Base-by-base conservation (phyloP, 1,284 basidiomycete genomes). In the Gymnopus androsaceus region DNA sequence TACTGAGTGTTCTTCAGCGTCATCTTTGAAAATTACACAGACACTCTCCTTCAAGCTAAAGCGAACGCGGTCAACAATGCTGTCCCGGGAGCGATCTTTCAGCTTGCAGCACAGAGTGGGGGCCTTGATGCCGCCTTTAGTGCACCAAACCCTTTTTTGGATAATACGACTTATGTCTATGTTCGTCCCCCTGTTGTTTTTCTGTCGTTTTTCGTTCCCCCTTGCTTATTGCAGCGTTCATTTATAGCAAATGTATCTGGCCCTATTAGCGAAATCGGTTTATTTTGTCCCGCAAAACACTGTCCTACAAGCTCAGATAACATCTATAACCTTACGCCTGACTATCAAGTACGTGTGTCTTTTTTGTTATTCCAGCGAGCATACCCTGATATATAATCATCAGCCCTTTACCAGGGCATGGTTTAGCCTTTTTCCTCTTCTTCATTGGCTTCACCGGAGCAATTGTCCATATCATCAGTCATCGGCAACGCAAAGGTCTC, bases 51-150 rank as follows among this genome's bases (percentile, higher is more conserved):
- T 33, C 64, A 74, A 45, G 78, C 81, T 17, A 75, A 84, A 28
- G 78, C 80, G 0, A 67, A 61, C 2, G 70, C 82, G 1, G 78
- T 77, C 1, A 69, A 66, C 25, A 73, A 77, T 19, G 75, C 77
- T 11, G 65, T 88, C 2, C 76, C 85, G 17, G 79, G 79, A 5
- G 79, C 86, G 4, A 80, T 87, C 23, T 82, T 82, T 59, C 76
- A 74, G 9, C 68, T 72, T 51, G 83, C 82, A 1, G 61, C 66
- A 8, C 74, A 78, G 55, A 55, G 69, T 7, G 65, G 66, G 34
- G 79, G 80, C 2, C 61, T 69, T 0, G 69, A 77, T 51, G 64
- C 73, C 5, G 72, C 72, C 7, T 86, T 86, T 62, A 71, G 77
- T 59, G 58, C 73, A 36, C 59, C 74, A 4, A 75, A 79, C 53